Conservation (phyloP, 257 asterid species). For the Ehretia macrophylla region DNA sequence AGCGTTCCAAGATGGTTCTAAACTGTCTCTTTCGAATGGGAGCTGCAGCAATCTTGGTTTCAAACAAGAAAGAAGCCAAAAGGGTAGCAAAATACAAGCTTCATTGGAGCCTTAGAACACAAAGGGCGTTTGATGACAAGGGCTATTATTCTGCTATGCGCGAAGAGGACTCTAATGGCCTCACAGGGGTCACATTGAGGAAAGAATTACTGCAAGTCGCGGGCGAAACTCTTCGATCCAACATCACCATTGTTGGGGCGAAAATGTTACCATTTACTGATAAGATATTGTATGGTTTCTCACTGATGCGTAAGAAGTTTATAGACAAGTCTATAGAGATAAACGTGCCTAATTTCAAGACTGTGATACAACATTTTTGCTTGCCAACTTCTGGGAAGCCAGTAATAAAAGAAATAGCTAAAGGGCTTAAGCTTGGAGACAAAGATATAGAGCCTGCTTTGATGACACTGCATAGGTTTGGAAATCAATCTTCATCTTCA, state of each 20-base stretch:
- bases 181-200: constrained; percentile 60
- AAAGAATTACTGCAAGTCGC: constrained; percentile 64
- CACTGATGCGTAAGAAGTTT: constrained; percentile 37
- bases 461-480: constrained; percentile 67
- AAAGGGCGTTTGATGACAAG: constrained; percentile 67
- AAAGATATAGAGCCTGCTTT: constrained; percentile 35
- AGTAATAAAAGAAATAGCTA: constrained; percentile 52
- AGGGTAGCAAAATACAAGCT: constrained; percentile 50
- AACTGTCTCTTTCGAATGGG: constrained; percentile 82
- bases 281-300: constrained; percentile 31
- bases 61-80: constrained; percentile 41
- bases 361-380: constrained; percentile 73
- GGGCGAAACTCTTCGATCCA: constrained; percentile 61
- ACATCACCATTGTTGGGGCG: constrained; percentile 51
- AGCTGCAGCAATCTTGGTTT: constrained; percentile 55
- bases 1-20: constrained; percentile 46
- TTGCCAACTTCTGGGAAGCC: constrained; percentile 69
- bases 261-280: constrained; percentile 52
- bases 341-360: constrained; percentile 65
- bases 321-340: constrained; percentile 35
- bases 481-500: constrained; percentile 55
- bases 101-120: constrained; percentile 45
- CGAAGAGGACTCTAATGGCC: constrained; percentile 71
- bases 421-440: constrained; percentile 27
- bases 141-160: constrained; percentile 53